These are phyloP conservation scores for Geotrichum siamense DNA, from an alignment of 1,139 yeast genomes.

Conservation along the genomic window DNA sequence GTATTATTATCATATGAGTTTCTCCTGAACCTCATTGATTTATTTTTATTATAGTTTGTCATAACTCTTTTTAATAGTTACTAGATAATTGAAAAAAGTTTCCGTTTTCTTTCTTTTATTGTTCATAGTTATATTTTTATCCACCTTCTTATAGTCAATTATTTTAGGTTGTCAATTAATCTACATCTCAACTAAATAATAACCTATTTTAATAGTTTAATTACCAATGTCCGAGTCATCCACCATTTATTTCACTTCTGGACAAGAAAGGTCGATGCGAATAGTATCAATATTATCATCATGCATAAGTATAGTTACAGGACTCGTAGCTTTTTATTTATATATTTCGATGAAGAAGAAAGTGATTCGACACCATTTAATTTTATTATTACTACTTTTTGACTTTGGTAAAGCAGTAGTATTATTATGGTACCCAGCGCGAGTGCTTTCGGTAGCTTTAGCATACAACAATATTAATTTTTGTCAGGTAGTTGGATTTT, in stretches of 20 bases:
- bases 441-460: conserved; percentile 45
- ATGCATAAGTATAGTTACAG: conserved; percentile 28
- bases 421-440: conserved; percentile 62
- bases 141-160: too few species aligned
- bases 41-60: too few species aligned
- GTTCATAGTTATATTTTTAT: too few species aligned
- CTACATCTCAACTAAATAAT: too few species aligned
- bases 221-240: not conserved
- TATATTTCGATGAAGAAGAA: conserved; percentile 28
- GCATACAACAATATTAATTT: conserved; percentile 49
- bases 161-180: too few species aligned
- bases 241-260: conserved; percentile 13
- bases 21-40: too few species aligned
- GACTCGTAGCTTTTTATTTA: conserved; percentile 31
- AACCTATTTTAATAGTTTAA: too few species aligned
- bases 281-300: conserved; percentile 29
- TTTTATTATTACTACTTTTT: conserved; percentile 55
- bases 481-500: conserved; percentile 74
- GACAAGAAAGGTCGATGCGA: conserved; percentile 24
- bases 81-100: too few species aligned
- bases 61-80: too few species aligned
- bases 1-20: too few species aligned
- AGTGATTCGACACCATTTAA: conserved; percentile 40
- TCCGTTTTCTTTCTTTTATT: too few species aligned
- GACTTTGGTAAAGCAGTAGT: conserved; percentile 71